These are phyloP conservation scores for Fusarium sp. DNA, from an alignment of 2,329 filamentous ascomycete species.

Conservation along the genomic window DNA sequence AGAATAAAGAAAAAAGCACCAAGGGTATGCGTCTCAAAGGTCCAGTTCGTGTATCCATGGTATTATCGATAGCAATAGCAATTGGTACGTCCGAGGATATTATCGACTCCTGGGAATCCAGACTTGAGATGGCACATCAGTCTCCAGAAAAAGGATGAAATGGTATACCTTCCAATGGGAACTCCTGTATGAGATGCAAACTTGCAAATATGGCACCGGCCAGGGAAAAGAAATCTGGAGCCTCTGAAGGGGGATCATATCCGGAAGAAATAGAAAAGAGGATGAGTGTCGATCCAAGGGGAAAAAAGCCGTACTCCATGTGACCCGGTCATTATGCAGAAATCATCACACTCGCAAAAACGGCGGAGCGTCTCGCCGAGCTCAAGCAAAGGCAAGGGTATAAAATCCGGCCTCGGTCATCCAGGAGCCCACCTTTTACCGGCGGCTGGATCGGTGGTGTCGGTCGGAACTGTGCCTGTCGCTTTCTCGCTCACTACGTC, in stretches of 20 bases:
- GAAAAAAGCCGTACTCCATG: slow-evolving; percentile 44
- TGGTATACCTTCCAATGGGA: slow-evolving; percentile 42
- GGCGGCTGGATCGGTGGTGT: slow-evolving; percentile 54
- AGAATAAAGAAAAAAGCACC: slow-evolving; percentile 38
- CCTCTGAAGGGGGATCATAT: slow-evolving; percentile 39
- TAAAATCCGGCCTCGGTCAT: slow-evolving; percentile 36
- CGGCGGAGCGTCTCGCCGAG: slow-evolving; percentile 38
- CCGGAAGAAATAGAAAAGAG: slow-evolving; percentile 43
- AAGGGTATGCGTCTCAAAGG: slow-evolving; percentile 37
- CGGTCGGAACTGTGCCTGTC: slow-evolving; percentile 55
- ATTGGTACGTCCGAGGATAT: slow-evolving; percentile 41
- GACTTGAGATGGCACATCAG: slow-evolving; percentile 32
- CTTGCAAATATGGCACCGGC: slow-evolving; percentile 46
- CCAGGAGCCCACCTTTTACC: slow-evolving; percentile 45
- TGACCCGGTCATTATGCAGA: slow-evolving; percentile 46
- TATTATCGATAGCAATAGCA: slow-evolving; percentile 43
- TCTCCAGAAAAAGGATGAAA: slow-evolving; percentile 36
- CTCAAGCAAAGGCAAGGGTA: slow-evolving; percentile 31
- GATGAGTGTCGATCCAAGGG: slow-evolving; percentile 44
- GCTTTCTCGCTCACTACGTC: slow-evolving; percentile 57
- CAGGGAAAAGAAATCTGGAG: slow-evolving; percentile 40
- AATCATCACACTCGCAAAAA: slow-evolving; percentile 48
- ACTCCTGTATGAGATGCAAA: slow-evolving; percentile 45
- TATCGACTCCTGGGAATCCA: slow-evolving; percentile 40
- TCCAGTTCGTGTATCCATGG: slow-evolving; percentile 39